Base-by-base conservation (phyloP, 2,329 filamentous ascomycete genomes). In the Pseudogymnoascus sp. region DNA sequence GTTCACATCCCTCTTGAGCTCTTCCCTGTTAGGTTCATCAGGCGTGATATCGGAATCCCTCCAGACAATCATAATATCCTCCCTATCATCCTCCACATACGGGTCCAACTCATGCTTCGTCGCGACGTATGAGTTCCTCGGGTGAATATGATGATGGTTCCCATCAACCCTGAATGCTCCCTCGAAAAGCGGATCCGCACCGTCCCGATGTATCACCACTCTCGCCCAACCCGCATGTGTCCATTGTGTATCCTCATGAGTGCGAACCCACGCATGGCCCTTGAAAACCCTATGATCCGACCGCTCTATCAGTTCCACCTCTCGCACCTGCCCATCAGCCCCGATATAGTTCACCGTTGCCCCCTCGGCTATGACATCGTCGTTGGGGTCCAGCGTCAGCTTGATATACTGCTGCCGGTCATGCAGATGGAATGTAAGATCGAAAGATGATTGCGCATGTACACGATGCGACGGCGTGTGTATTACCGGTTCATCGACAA, bases 21-120 rank as follows among this genome's bases (percentile, higher is more conserved):
- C 72, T 5, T 61, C 59, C 7, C 59, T 42, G n/a, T 37, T 63
- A 62, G 72, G 70, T 66, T 93, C 88, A 21, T 79, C 76, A 62
- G 83, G 82, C 38, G 77, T 75, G n/a, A 97, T 85, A 74, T 99
- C 95, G 28, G 92, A 96, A 72, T 97, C 93, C 67, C 93, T 85
- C 82, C 91, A 97, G 1, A 97, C 83, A 37, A 97, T 82, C 93
- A 99, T 95, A 72, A 85, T 88, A 65, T 96, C 90, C 34, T 87
- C 83, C 3, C 78, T 80, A 53, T 78, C 75, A 31, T 80, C 72
- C 34, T 77, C 74, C 28, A 72, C 67, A 12, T 82, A 77, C 1
- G 92, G 90, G 73, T 99, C 95, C 49, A 87, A 78, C 21, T 78
- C 74, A 65, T 91, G 85, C 71, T 84, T 88, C 53, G 90, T 92